Evolutionary conservation across 768 basidiomycete species (phyloP).

Genomic region (Omphalotus guepiniiformis): DNA sequence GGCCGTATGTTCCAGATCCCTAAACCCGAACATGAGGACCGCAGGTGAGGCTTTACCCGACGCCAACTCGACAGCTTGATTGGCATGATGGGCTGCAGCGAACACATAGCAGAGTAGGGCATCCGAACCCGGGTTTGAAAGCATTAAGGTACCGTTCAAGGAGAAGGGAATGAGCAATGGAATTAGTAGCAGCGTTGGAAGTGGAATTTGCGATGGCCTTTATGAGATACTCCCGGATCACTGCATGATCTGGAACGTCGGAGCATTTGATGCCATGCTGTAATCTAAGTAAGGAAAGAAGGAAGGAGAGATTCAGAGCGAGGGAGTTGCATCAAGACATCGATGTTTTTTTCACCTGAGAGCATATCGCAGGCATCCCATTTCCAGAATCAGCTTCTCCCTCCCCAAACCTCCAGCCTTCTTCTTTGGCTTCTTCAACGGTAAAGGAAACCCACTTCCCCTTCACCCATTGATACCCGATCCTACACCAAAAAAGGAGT

Average conservation of each 20-base stretch:
- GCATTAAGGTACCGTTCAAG: slow-evolving; percentile 7
- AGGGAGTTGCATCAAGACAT: background rate
- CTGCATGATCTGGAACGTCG: slow-evolving; percentile 7
- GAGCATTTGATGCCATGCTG: slow-evolving; percentile 7
- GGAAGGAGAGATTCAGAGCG: background rate
- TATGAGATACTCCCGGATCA: slow-evolving; percentile 10
- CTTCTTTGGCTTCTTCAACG: slow-evolving; percentile 63
- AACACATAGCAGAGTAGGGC: slow-evolving; percentile 7
- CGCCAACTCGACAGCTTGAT: slow-evolving; percentile 12
- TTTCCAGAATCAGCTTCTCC: slow-evolving; percentile 11
- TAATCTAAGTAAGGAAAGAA: background rate
- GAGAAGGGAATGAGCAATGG: slow-evolving; percentile 11
- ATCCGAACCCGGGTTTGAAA: no score
- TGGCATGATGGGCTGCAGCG: slow-evolving; percentile 15
- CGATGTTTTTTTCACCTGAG: slow-evolving; percentile 8
- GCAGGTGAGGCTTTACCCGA: slow-evolving; percentile 11
- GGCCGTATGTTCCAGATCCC: slow-evolving; percentile 13
- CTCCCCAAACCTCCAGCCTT: slow-evolving; percentile 35
- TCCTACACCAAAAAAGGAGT: background rate
- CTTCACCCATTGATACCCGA: slow-evolving; percentile 50
- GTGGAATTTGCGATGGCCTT: slow-evolving; percentile 5
- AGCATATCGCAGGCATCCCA: slow-evolving; percentile 7
- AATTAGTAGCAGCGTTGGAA: slow-evolving; percentile 1
- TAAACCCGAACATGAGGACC: slow-evolving; percentile 19
- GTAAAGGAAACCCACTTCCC: slow-evolving; percentile 77